These are phyloP conservation scores for Myrica gale DNA, from an alignment of 306 rosid species.

Conservation along the genomic window DNA sequence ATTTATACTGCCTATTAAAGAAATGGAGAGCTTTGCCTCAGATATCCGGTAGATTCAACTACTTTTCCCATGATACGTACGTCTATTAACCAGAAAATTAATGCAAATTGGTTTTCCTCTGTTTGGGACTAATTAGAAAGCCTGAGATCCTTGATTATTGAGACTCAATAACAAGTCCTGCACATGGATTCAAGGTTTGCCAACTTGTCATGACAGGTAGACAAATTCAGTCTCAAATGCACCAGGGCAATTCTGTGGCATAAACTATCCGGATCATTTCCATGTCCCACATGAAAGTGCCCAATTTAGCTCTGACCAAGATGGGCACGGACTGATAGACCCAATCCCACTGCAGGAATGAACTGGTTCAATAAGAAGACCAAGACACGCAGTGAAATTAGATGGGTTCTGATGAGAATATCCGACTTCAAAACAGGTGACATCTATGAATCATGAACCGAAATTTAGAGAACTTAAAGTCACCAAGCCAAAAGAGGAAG, in stretches of 20 bases:
- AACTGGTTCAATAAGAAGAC: conserved; percentile 13
- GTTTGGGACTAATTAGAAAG: no score
- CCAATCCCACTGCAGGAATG: conserved; percentile 29
- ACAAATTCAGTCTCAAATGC: neutral
- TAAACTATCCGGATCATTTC: neutral
- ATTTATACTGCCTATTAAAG: neutral
- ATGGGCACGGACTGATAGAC: conserved; percentile 22
- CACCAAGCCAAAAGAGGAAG: conserved; percentile 15
- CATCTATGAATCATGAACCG: neutral
- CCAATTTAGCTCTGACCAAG: conserved; percentile 29
- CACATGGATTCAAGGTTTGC: conserved; percentile 25
- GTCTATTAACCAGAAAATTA: no score
- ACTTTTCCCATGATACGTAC: no score
- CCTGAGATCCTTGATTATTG: no score
- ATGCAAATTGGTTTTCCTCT: no score
- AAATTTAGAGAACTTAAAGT: neutral
- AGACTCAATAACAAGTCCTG: neutral
- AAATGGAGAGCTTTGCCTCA: no score
- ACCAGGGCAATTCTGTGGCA: neutral
- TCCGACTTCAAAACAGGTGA: neutral
- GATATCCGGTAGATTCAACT: no score
- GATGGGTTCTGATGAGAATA: neutral
- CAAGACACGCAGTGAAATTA: neutral
- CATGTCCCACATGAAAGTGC: neutral
- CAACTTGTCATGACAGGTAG: conserved; percentile 14